These are phyloP conservation scores for Niebla homalea DNA, from an alignment of 495 filamentous ascomycete species.

Conservation along the genomic window DNA sequence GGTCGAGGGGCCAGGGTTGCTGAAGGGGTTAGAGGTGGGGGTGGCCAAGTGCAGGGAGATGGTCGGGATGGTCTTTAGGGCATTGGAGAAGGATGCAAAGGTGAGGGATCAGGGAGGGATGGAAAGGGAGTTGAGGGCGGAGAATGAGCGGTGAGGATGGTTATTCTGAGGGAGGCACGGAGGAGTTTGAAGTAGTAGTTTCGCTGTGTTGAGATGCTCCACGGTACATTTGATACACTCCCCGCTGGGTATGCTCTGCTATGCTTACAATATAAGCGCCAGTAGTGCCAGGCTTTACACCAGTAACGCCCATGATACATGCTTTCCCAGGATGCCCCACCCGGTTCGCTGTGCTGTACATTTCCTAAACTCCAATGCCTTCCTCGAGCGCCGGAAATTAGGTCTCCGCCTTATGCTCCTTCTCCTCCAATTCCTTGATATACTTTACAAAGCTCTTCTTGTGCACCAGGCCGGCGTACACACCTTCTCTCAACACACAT, in stretches of 20 bases:
- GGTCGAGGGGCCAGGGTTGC: slow-evolving; percentile 59
- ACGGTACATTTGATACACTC: too few relatives aligned
- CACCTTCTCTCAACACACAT: slow-evolving; percentile 72
- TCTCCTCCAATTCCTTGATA: slow-evolving; percentile 63
- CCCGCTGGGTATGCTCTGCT: too few relatives aligned
- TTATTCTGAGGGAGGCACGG: too few relatives aligned
- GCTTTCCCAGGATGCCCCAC: too few relatives aligned
- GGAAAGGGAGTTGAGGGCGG: slow-evolving; percentile 66
- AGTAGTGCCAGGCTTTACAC: background rate
- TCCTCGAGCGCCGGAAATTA: background rate
- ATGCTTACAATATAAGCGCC: background rate
- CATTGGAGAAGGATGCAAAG: slow-evolving; percentile 62
- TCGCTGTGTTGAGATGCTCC: background rate
- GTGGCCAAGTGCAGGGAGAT: slow-evolving; percentile 68
- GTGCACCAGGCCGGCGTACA: slow-evolving; percentile 84
- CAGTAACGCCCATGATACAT: background rate
- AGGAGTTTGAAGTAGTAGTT: background rate
- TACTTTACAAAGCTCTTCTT: slow-evolving; percentile 97
- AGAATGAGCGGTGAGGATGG: slow-evolving; percentile 47
- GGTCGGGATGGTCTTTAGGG: slow-evolving; percentile 52
- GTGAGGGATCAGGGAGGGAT: slow-evolving; percentile 62
- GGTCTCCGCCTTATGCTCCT: background rate
- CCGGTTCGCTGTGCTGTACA: too few relatives aligned
- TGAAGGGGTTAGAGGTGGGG: slow-evolving; percentile 57
- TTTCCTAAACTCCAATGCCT: too few relatives aligned